Base-by-base conservation (phyloP, 2,329 filamentous ascomycete genomes). In the Penicillium concentricum region DNA sequence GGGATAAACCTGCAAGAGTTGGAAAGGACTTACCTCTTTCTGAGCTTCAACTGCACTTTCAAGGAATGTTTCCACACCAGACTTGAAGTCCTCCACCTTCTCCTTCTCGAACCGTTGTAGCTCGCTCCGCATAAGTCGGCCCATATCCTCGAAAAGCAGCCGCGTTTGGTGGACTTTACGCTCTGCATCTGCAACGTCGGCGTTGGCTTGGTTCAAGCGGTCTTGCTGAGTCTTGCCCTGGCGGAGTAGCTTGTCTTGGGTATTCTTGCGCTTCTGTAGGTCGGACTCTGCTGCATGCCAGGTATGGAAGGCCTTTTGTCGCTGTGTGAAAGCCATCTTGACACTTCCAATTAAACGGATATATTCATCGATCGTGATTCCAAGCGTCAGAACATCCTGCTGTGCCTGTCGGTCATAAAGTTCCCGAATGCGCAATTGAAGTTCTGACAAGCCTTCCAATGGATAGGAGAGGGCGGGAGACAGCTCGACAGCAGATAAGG, bases 31-130 rank as follows among this genome's bases (percentile, higher is more conserved):
- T 73, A 94, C 93, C 87, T 99, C 94, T 78, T 99, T 99, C 79
- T 99, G 94, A 54, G 93, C 94, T 77, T 99, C 94, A 4, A 99
- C 92, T 4, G 94, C 91, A 69, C 94, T 92, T 79, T 99, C 94
- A 67, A 99, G 76, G 76, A 96, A 99, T 1, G 94, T 99, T 79
- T 99, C 94, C 2, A 99, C 92, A 0, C 92, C 93, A 61, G 90
- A 94, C 81, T 99, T 99, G 76, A 99, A 99, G 72, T 99, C 94
- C 72, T 99, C 94, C 3, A 99, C 94, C 80, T 99, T 99, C 77
- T 99, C 94, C 67, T 85, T 85, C 78, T 99, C 94, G 69, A 99
- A 99, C 18, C 92, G 84, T 68, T 97, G 94, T 64, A 99, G 81
- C 75, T 99, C 94, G 35, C 82, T 83, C 58, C 91, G 86, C 92